A percentile compares a stretch with the other conserved stretches of the same genome.
Conservation (phyloP, 108 stramenopile species). For the Licmophora abbreviata region DNA sequence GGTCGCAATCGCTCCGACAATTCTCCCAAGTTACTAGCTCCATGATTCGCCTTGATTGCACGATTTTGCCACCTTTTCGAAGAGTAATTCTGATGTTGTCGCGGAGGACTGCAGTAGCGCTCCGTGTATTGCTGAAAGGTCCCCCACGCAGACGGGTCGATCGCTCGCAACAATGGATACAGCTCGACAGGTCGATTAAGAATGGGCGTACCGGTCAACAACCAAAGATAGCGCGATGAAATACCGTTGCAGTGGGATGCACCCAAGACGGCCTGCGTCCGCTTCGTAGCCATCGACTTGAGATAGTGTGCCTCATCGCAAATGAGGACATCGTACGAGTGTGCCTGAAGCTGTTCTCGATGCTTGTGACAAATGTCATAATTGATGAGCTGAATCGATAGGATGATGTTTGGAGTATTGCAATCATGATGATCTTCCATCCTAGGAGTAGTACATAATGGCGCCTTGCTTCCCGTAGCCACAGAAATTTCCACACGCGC, state of each 20-base stretch:
- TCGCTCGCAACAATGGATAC: constrained; percentile 13
- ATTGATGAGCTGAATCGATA: constrained; percentile 10
- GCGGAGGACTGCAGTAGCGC: constrained; percentile 14
- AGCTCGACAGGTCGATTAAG: constrained; percentile 16
- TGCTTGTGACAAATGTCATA: constrained; percentile 16
- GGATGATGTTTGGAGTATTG: no score
- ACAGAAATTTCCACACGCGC: not conserved
- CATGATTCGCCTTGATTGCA: not conserved
- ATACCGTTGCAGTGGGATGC: no score
- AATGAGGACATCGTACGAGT: constrained; percentile 14
- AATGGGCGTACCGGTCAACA: constrained; percentile 28
- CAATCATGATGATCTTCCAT: no score
- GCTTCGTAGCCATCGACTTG: constrained; percentile 11
- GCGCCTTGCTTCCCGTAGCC: not conserved
- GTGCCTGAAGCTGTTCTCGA: not conserved
- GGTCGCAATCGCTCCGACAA: constrained; percentile 7
- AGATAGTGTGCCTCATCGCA: constrained; percentile 29
- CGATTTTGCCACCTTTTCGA: not conserved
- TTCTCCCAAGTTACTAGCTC: constrained; percentile 12
- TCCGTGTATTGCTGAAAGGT: not conserved
- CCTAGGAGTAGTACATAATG: no score
- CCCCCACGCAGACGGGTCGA: constrained; percentile 4
- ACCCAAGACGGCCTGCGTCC: constrained; percentile 20
- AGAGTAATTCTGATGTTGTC: no score
- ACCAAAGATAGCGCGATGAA: constrained; percentile 15